Percentiles rank a stretch among this genome's conserved stretches.
These are phyloP conservation scores for Apiotrichum siamense DNA, from an alignment of 1,284 basidiomycete species.

Conservation along the genomic window DNA sequence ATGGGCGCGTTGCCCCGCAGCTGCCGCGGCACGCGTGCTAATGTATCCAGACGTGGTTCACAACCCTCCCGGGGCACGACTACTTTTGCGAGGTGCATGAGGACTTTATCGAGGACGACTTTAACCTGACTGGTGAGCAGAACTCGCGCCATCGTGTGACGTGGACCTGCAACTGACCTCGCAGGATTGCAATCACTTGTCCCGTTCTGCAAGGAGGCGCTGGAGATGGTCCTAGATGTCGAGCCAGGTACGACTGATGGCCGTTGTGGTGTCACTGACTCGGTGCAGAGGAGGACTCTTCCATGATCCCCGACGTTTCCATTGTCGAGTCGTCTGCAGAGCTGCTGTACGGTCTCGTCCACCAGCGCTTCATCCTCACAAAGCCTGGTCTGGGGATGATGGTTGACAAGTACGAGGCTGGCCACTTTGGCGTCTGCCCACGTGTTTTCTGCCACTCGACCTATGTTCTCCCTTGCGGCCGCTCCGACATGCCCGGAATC, in stretches of 20 bases:
- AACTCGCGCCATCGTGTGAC: too few relatives aligned
- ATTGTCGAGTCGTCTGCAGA: conserved; percentile 98
- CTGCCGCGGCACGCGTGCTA: too few relatives aligned
- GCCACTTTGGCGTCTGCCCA: conserved; percentile 90
- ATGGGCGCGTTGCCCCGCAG: background rate
- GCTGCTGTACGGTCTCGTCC: conserved; percentile 92
- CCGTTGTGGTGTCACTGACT: background rate
- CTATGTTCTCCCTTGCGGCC: conserved; percentile 89
- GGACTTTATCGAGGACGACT: conserved; percentile 99
- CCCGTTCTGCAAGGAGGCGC: conserved; percentile 95
- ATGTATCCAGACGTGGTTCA: conserved; percentile 70
- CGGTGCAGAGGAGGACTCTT: conserved; percentile 73
- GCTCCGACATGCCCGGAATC: conserved; percentile 92
- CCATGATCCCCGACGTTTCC: conserved; percentile 74
- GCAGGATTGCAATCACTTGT: conserved; percentile 84
- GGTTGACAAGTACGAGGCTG: conserved; percentile 96
- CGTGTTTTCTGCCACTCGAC: conserved; percentile 87
- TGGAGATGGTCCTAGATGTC: conserved; percentile 99
- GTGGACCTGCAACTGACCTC: background rate
- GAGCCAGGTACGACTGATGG: conserved; percentile 85
- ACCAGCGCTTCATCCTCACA: conserved; percentile 95
- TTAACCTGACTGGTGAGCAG: conserved; percentile 74
- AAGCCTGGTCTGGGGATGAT: conserved; percentile 89
- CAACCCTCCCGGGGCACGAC: conserved; percentile 94
- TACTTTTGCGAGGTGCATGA: conserved; percentile 97